phyloP scores from a whole-genome alignment of 208 protist species.

The Trichomonas tenax region DNA sequence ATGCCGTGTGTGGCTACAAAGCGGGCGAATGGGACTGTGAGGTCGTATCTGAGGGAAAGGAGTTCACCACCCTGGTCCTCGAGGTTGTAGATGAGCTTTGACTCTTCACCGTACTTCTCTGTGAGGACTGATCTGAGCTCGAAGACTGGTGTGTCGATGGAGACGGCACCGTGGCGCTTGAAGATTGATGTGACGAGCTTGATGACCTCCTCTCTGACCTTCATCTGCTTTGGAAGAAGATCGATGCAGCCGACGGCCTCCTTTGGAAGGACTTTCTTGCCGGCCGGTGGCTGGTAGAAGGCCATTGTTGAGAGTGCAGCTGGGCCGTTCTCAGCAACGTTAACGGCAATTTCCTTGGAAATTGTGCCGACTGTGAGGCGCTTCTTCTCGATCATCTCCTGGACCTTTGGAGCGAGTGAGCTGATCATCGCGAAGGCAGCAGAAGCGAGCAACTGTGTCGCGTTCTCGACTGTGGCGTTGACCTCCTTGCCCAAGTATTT shows the following conservation, averaged over 20 bases:
- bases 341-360: background rate
- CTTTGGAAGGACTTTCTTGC: slow-evolving; percentile 18
- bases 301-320: background rate
- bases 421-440: background rate
- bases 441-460: background rate
- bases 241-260: slow-evolving; percentile 58
- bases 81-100: slow-evolving; percentile 70
- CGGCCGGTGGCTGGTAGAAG: background rate
- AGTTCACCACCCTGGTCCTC: slow-evolving; percentile 62
- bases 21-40: slow-evolving; percentile 65
- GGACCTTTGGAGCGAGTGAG: background rate
- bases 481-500: background rate
- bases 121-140: slow-evolving; percentile 60
- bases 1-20: slow-evolving; percentile 57
- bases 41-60: slow-evolving; percentile 61
- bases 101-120: slow-evolving; percentile 71
- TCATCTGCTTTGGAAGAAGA: slow-evolving; percentile 54
- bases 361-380: background rate
- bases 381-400: background rate
- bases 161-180: slow-evolving; percentile 57
- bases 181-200: slow-evolving; percentile 54
- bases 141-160: slow-evolving; percentile 68
- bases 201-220: slow-evolving; percentile 53
- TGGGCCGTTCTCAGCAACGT: background rate
- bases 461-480: background rate